phyloP scores from a whole-genome alignment of 805 yeast genomes.

The Suhomyces tanzawaensis region DNA sequence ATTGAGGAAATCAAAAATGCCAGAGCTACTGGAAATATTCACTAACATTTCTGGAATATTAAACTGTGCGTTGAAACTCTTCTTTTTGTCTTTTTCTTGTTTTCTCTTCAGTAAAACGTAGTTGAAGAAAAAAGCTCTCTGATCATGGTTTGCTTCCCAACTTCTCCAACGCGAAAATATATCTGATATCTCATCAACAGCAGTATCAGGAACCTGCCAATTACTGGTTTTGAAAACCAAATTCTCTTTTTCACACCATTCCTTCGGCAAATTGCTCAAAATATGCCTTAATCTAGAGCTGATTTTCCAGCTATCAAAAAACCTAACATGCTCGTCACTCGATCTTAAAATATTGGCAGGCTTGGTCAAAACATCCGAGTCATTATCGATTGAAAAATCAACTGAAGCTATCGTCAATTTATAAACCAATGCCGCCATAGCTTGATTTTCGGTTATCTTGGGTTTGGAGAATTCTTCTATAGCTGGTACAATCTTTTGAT shows the following conservation, averaged over 20 bases:
- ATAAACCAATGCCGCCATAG: slow-evolving; percentile 40
- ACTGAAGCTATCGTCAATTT: slow-evolving; percentile 38
- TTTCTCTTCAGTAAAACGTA: slow-evolving; percentile 9
- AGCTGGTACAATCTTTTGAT: slow-evolving; percentile 14
- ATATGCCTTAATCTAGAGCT: slow-evolving; percentile 78
- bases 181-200: slow-evolving; percentile 51
- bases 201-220: slow-evolving; percentile 50
- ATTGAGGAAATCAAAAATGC: slow-evolving; percentile 15
- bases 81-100: not conserved
- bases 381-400: slow-evolving; percentile 59
- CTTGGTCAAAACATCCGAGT: slow-evolving; percentile 85
- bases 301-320: slow-evolving; percentile 85
- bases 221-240: slow-evolving; percentile 23
- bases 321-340: slow-evolving; percentile 64
- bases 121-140: slow-evolving; percentile 54
- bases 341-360: slow-evolving; percentile 81
- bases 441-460: slow-evolving; percentile 8
- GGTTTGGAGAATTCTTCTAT: slow-evolving; percentile 16
- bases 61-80: slow-evolving; percentile 1
- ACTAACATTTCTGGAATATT: slow-evolving; percentile 7
- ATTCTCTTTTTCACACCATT: slow-evolving; percentile 44
- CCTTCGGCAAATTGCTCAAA: slow-evolving; percentile 51
- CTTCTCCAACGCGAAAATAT: slow-evolving; percentile 80
- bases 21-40: slow-evolving; percentile 1
- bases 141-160: slow-evolving; percentile 79